phyloP scores from a whole-genome alignment of 2,329 filamentous ascomycete species.

The Diaporthe citri region DNA sequence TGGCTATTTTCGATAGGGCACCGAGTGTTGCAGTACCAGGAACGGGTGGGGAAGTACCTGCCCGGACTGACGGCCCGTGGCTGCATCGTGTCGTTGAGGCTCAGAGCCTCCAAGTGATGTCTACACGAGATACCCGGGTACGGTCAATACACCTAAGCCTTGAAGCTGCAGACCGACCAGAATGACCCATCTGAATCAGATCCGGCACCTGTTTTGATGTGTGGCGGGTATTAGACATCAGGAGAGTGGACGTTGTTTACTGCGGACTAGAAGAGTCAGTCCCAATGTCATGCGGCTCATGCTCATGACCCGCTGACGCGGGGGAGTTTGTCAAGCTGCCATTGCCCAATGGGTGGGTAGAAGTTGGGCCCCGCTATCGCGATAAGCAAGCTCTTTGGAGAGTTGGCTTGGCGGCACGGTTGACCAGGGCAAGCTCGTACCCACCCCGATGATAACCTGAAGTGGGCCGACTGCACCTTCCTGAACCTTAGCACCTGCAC shows the following conservation, averaged over 20 bases:
- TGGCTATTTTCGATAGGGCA: not conserved
- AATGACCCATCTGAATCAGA: not conserved
- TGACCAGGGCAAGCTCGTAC: not conserved
- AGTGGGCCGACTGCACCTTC: not conserved
- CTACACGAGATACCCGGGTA: not conserved
- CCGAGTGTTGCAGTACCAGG: not conserved
- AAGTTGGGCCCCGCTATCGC: not conserved
- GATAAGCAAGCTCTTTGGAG: not conserved
- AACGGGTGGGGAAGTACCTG: not conserved
- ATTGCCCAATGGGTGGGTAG: slow-evolving; percentile 30
- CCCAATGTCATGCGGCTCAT: slow-evolving; percentile 15
- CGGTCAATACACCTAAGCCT: not conserved
- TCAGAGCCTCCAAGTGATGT: not conserved
- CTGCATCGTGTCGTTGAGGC: not conserved
- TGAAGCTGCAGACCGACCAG: not conserved
- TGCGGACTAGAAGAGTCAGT: slow-evolving; percentile 11
- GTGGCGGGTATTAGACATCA: not conserved
- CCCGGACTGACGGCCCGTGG: not conserved
- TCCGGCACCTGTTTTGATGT: not conserved
- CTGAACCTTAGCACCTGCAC: not conserved
- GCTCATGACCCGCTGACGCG: not conserved
- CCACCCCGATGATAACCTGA: slow-evolving; percentile 28
- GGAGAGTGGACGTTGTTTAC: not conserved
- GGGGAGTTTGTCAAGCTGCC: slow-evolving; percentile 25
- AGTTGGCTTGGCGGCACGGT: not conserved